These are phyloP conservation scores for Colletotrichum sp. DNA, from an alignment of 2,329 filamentous ascomycete species.

Conservation along the genomic window DNA sequence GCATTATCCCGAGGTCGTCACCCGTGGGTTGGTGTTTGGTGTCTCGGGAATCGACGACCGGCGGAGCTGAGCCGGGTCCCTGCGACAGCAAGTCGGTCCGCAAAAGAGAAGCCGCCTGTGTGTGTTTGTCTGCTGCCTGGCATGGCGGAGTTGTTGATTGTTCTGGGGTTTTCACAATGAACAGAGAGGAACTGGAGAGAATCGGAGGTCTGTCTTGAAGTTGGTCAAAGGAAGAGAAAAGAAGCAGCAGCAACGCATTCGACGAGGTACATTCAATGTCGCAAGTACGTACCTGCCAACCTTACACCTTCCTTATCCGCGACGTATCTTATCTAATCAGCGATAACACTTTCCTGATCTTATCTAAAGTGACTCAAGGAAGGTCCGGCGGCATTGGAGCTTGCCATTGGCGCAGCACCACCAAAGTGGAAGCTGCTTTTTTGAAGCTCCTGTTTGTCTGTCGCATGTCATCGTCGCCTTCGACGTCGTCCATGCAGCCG, in stretches of 20 bases:
- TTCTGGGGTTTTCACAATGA: not conserved
- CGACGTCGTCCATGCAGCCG: not conserved
- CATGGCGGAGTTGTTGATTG: not conserved
- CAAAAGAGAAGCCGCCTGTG: not conserved
- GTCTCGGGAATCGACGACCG: constrained; percentile 14
- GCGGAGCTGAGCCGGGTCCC: not conserved
- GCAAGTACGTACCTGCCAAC: not conserved
- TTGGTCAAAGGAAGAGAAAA: not conserved
- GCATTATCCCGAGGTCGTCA: constrained; percentile 13
- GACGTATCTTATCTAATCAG: not conserved
- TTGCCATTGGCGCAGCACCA: constrained; percentile 1
- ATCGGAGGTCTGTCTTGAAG: not conserved
- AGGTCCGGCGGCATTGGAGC: not conserved
- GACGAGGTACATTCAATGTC: not conserved
- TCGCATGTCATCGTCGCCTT: constrained; percentile 2
- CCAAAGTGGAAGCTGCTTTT: not conserved
- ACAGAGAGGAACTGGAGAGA: not conserved
- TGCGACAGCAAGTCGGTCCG: constrained; percentile 3
- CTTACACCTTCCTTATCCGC: not conserved
- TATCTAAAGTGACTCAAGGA: not conserved
- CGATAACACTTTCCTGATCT: not conserved
- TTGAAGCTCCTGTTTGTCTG: not conserved
- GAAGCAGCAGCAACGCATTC: not conserved
- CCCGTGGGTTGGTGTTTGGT: constrained; percentile 11
- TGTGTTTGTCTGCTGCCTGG: not conserved